A percentile compares a stretch with the other conserved stretches of the same genome.
phyloP scores from a whole-genome alignment of 345 rosid species.

The Cardamine resedifolia region DNA sequence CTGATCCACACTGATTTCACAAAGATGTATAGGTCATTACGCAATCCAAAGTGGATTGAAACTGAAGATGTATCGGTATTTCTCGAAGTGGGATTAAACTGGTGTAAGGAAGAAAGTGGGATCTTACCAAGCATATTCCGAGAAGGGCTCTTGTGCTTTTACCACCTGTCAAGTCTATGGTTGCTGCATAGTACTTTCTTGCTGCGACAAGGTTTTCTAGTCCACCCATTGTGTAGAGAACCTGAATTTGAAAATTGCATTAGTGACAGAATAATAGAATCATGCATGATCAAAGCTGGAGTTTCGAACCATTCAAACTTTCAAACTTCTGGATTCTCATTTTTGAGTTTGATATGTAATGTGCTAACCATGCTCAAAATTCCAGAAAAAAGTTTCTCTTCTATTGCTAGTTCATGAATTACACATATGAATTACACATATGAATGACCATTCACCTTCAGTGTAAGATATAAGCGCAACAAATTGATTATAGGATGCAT shows the following conservation, averaged over 20 bases:
- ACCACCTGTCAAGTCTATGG: constrained; percentile 87
- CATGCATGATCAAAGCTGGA: constrained; percentile 5
- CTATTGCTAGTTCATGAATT: constrained; percentile 5
- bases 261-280: background rate
- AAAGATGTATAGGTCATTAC: constrained; percentile 5
- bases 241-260: constrained; percentile 44
- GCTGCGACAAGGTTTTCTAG: constrained; percentile 81
- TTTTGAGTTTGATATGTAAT: background rate
- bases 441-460: background rate
- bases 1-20: constrained; percentile 68
- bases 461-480: background rate
- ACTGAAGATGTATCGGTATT: background rate
- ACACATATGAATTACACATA: constrained; percentile 4
- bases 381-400: background rate
- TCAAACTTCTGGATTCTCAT: background rate
- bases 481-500: background rate
- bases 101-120: constrained; percentile 17
- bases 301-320: background rate
- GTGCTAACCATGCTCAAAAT: background rate
- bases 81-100: background rate
- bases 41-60: background rate
- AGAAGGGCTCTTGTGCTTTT: constrained; percentile 86
- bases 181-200: constrained; percentile 84
- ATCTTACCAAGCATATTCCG: constrained; percentile 87
- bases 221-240: constrained; percentile 92